phyloP scores from a whole-genome alignment of 495 filamentous ascomycete genomes.

The Xylaria intraflava region DNA sequence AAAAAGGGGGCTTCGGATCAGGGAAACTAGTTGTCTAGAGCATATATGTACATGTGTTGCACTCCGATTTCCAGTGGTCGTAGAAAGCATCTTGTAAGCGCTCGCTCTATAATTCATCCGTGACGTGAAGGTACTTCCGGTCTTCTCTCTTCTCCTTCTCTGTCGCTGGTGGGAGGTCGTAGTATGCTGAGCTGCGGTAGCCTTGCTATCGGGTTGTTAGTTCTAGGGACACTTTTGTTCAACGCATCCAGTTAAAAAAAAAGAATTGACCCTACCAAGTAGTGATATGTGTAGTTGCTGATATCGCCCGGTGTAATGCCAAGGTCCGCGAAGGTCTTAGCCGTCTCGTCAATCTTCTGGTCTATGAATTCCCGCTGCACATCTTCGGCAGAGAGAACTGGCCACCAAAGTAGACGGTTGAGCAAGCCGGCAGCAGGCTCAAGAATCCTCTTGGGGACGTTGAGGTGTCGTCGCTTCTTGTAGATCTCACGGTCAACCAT shows the following conservation, averaged over 20 bases:
- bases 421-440: conserved; percentile 65
- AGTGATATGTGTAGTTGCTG: conserved; percentile 77
- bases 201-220: conserved; percentile 53
- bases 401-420: conserved; percentile 85
- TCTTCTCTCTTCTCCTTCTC: conserved; percentile 93
- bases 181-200: conserved; percentile 75
- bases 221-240: conserved; percentile 16
- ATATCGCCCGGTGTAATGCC: conserved; percentile 81
- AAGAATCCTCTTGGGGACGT: conserved; percentile 72
- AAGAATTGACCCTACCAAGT: conserved; percentile 60
- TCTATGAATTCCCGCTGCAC: conserved; percentile 92
- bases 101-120: conserved; percentile 62
- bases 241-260: neutral
- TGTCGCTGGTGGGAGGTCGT: conserved; percentile 88
- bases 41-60: conserved; percentile 39
- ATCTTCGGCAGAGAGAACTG: conserved; percentile 71
- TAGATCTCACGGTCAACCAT: conserved; percentile 87
- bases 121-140: conserved; percentile 91
- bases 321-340: conserved; percentile 94
- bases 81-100: conserved; percentile 9
- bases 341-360: conserved; percentile 80
- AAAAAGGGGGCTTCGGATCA: conserved; percentile 17
- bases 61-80: conserved; percentile 5
- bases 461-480: conserved; percentile 85
- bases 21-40: conserved; percentile 24